These are phyloP conservation scores for Melastoma malabathricum DNA, from an alignment of 345 rosid genomes.

Conservation along the genomic window DNA sequence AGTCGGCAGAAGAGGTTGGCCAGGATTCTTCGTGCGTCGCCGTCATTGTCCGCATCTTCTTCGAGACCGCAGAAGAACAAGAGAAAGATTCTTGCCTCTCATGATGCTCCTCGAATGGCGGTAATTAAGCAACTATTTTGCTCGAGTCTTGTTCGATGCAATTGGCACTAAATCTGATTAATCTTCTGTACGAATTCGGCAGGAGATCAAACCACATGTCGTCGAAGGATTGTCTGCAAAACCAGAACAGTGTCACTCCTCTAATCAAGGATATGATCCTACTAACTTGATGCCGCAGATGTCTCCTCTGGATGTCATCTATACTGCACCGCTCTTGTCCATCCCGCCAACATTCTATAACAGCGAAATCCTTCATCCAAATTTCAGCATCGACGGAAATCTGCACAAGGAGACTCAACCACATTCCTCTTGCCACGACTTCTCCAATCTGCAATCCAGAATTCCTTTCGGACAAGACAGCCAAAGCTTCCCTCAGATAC, in stretches of 20 bases:
- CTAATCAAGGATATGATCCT: too few relatives aligned
- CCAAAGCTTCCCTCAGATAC: slow-evolving; percentile 39
- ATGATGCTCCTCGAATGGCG: not conserved
- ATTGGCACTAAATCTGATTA: too few relatives aligned
- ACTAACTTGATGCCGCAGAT: too few relatives aligned
- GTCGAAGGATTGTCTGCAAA: too few relatives aligned
- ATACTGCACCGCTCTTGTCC: too few relatives aligned
- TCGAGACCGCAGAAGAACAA: slow-evolving; percentile 8
- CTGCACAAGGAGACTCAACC: slow-evolving; percentile 1
- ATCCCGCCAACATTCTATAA: too few relatives aligned
- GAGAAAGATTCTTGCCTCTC: slow-evolving; percentile 8
- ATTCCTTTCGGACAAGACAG: slow-evolving; percentile 37
- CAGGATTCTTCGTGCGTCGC: slow-evolving; percentile 38
- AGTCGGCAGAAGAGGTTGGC: slow-evolving; percentile 79
- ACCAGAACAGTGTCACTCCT: too few relatives aligned
- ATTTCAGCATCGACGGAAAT: slow-evolving; percentile 17
- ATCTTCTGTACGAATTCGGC: too few relatives aligned
- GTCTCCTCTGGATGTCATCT: too few relatives aligned
- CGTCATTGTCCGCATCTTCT: too few relatives aligned
- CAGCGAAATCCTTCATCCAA: slow-evolving; percentile 1
- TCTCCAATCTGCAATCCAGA: slow-evolving; percentile 19
- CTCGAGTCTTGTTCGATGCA: not conserved
- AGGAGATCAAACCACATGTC: too few relatives aligned
- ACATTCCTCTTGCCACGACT: slow-evolving; percentile 13
- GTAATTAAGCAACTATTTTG: not conserved